Evolutionary conservation across 495 filamentous ascomycete genomes (phyloP).

Genomic region (Penicillium atrosanguineum): DNA sequence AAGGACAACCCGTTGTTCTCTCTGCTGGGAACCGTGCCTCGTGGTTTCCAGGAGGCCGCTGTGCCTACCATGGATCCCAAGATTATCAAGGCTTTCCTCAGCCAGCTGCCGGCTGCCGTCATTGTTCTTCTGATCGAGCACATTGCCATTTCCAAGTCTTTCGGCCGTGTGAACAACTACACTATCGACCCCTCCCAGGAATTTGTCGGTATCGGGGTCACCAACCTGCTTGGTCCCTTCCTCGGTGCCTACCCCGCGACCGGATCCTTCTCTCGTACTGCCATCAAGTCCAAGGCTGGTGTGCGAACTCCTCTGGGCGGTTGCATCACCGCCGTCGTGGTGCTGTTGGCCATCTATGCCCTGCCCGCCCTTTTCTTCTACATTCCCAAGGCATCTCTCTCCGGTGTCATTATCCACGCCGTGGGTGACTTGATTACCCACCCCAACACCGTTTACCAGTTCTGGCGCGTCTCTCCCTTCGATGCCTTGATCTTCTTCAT

Average conservation of each 20-base stretch:
- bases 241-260: conserved; percentile 93
- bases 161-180: conserved; percentile 96
- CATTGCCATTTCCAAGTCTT: conserved; percentile 97
- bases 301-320: conserved; percentile 92
- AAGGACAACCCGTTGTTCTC: conserved; percentile 52
- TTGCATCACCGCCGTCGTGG: conserved; percentile 83
- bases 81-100: conserved; percentile 60
- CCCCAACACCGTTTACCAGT: conserved; percentile 91
- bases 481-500: conserved; percentile 93
- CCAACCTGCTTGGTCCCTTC: conserved; percentile 90
- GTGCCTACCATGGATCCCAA: conserved; percentile 66
- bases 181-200: conserved; percentile 97
- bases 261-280: conserved; percentile 94
- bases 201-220: conserved; percentile 90
- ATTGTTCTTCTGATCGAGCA: conserved; percentile 96
- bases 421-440: conserved; percentile 94
- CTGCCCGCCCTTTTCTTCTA: conserved; percentile 92
- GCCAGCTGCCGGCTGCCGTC: conserved; percentile 71
- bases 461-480: conserved; percentile 89
- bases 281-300: conserved; percentile 97
- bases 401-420: conserved; percentile 96
- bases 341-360: conserved; percentile 93
- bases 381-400: conserved; percentile 81
- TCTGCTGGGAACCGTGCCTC: conserved; percentile 73
- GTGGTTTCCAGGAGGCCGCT: conserved; percentile 78